Evolutionary conservation across 768 basidiomycete species (phyloP).

Genomic region (Pulveroboletus ravenelii): DNA sequence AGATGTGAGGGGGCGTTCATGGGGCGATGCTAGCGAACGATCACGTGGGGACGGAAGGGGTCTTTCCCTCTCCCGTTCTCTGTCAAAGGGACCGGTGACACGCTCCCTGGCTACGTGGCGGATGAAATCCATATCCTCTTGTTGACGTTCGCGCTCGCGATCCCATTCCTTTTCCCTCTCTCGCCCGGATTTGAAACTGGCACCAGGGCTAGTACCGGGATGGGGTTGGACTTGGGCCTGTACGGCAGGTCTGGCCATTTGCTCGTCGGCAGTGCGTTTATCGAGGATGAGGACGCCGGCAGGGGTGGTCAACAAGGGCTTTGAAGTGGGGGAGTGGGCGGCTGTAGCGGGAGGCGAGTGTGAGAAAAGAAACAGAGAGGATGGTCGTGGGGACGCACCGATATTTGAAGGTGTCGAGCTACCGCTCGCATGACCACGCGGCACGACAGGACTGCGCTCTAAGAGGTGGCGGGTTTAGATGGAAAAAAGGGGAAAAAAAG

Average conservation of each 20-base stretch:
- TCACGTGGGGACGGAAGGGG: slow-evolving; percentile 24
- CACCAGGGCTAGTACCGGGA: slow-evolving; percentile 20
- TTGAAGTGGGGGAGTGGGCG: slow-evolving; percentile 28
- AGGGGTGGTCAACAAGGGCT: slow-evolving; percentile 22
- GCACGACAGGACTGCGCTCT: slow-evolving; percentile 30
- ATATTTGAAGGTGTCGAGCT: slow-evolving; percentile 25
- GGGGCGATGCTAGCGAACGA: slow-evolving; percentile 21
- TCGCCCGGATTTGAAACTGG: slow-evolving; percentile 20
- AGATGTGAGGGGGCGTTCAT: slow-evolving; percentile 17
- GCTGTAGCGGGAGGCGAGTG: slow-evolving; percentile 15
- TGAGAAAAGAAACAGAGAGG: background rate
- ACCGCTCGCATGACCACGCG: slow-evolving; percentile 23
- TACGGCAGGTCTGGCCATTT: slow-evolving; percentile 21
- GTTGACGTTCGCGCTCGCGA: slow-evolving; percentile 27
- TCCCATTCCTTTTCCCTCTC: slow-evolving; percentile 29
- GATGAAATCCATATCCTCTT: slow-evolving; percentile 26
- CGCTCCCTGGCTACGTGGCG: slow-evolving; percentile 27
- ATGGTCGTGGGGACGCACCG: slow-evolving; percentile 13
- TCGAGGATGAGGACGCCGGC: slow-evolving; percentile 27
- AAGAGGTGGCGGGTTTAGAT: background rate
- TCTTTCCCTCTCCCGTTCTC: slow-evolving; percentile 26
- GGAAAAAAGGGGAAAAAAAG: slow-evolving; percentile 16
- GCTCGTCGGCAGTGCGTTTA: slow-evolving; percentile 29
- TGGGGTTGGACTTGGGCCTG: slow-evolving; percentile 21
- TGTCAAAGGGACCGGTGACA: slow-evolving; percentile 19